These are phyloP conservation scores for Starmerella khaoyaiensis DNA, from an alignment of 805 yeast species.

Conservation along the genomic window DNA sequence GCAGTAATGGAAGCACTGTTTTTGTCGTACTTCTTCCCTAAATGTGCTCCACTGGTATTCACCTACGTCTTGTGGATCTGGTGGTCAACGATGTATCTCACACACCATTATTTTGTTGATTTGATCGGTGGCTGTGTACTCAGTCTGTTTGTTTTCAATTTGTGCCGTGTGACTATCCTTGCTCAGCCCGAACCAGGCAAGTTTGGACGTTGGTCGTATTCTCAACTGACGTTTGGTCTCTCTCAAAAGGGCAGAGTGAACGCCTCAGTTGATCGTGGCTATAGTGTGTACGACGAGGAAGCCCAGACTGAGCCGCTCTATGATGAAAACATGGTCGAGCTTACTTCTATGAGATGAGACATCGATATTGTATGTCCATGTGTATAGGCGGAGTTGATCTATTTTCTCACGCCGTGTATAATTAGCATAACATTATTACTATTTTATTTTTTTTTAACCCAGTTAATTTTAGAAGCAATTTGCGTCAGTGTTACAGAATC, in stretches of 20 bases:
- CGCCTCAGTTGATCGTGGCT: slow-evolving; percentile 3
- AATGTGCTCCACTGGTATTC: slow-evolving; percentile 48
- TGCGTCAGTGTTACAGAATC: too few species aligned
- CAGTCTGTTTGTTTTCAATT: slow-evolving; percentile 54
- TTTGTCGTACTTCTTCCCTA: slow-evolving; percentile 71
- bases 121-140: slow-evolving; percentile 87
- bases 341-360: slow-evolving; percentile 1
- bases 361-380: not conserved
- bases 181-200: slow-evolving; percentile 38
- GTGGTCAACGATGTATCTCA: slow-evolving; percentile 97
- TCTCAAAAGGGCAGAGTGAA: slow-evolving; percentile 1
- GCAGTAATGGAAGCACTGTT: slow-evolving; percentile 89
- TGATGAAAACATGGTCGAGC: slow-evolving; percentile 7
- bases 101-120: slow-evolving; percentile 92
- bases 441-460: too few species aligned
- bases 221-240: slow-evolving; percentile 27
- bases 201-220: slow-evolving; percentile 33
- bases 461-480: too few species aligned
- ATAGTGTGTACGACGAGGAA: slow-evolving; percentile 14
- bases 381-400: too few species aligned
- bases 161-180: slow-evolving; percentile 49
- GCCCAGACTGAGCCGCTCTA: slow-evolving; percentile 8
- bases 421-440: too few species aligned
- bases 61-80: slow-evolving; percentile 83
- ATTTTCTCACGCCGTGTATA: too few species aligned